Evolutionary conservation across 2,329 filamentous ascomycete species (phyloP).

Genomic region (Alternaria angustiovoidea): DNA sequence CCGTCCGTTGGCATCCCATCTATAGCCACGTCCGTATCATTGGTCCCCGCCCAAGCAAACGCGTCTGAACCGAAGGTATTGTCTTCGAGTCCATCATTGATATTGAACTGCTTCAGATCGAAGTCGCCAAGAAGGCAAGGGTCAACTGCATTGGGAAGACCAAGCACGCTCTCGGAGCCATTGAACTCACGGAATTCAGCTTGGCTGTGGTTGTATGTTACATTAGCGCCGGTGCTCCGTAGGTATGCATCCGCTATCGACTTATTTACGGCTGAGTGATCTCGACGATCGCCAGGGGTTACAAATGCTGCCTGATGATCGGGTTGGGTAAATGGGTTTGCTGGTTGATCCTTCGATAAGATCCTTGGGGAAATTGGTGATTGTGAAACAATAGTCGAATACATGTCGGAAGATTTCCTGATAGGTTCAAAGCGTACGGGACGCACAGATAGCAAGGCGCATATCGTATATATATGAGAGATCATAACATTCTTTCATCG

Average conservation of each 20-base stretch:
- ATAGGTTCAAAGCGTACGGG: constrained; percentile 3
- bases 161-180: constrained; percentile 12
- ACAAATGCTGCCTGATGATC: neutral
- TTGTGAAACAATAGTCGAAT: neutral
- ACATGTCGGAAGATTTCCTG: constrained; percentile 14
- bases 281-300: neutral
- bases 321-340: neutral
- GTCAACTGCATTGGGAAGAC: constrained; percentile 12
- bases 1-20: neutral
- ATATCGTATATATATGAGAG: constrained; percentile 26
- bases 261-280: neutral
- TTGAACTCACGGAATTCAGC: constrained; percentile 9
- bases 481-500: constrained; percentile 29
- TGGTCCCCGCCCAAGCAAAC: neutral
- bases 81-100: neutral
- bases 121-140: constrained; percentile 8
- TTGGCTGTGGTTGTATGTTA: constrained; percentile 5
- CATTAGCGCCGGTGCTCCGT: constrained; percentile 1
- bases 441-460: constrained; percentile 13
- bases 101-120: constrained; percentile 5
- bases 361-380: constrained; percentile 5
- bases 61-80: neutral
- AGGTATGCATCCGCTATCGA: constrained; percentile 7
- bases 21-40: neutral
- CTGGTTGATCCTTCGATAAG: neutral